These are phyloP conservation scores for Alisma plantagoaquatica DNA, from an alignment of 106 monocot species.

Conservation along the genomic window DNA sequence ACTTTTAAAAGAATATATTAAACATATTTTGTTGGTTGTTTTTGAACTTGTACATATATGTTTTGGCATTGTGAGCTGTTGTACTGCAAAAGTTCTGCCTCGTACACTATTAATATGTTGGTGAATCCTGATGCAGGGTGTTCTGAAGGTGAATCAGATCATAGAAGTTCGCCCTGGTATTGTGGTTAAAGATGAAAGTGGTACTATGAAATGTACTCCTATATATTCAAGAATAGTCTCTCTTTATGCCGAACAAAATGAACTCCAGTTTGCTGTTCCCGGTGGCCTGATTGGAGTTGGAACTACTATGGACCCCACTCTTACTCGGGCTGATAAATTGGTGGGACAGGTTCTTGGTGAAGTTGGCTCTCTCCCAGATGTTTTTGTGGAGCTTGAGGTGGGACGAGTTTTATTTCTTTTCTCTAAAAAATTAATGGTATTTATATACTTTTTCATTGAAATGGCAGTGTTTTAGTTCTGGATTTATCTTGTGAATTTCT, in stretches of 20 bases:
- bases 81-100: no score
- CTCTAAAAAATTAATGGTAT: no score
- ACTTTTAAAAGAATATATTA: no score
- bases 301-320: conserved; percentile 91
- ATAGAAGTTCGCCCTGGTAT: conserved; percentile 94
- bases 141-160: conserved; percentile 81
- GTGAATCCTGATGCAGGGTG: conserved; percentile 46
- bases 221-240: conserved; percentile 93
- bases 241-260: conserved; percentile 91
- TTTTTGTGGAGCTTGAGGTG: conserved; percentile 95
- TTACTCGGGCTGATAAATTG: conserved; percentile 82
- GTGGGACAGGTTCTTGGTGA: conserved; percentile 97
- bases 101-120: not conserved
- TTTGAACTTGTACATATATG: no score
- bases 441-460: no score
- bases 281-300: conserved; percentile 95
- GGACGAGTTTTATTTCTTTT: no score
- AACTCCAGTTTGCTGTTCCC: conserved; percentile 93
- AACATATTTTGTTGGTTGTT: no score
- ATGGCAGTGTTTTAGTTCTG: no score
- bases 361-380: conserved; percentile 86
- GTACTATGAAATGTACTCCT: conserved; percentile 87
- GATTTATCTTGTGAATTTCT: no score
- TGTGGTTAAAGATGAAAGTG: conserved; percentile 79
- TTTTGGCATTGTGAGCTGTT: no score